phyloP scores from a whole-genome alignment of 306 rosid genomes.

The Sicyos edulis region DNA sequence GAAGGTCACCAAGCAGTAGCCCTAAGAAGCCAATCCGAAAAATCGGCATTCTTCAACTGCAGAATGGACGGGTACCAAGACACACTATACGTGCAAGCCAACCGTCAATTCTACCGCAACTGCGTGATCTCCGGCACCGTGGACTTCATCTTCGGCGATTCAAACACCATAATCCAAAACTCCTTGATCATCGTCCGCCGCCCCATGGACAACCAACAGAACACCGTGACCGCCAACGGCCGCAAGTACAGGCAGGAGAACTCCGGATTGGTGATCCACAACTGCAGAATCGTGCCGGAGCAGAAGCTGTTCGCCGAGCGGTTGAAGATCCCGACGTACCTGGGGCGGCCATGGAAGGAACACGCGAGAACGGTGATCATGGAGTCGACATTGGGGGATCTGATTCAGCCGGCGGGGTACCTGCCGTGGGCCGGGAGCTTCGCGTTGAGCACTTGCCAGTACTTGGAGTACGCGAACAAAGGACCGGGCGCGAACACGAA shows the following conservation, averaged over 20 bases:
- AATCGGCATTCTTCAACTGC: conserved; percentile 47
- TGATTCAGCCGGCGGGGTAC: conserved; percentile 27
- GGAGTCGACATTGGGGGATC: conserved; percentile 48
- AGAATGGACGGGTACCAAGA: conserved; percentile 61
- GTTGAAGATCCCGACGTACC: conserved; percentile 31
- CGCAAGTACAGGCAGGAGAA: conserved; percentile 1
- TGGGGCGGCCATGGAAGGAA: conserved; percentile 66
- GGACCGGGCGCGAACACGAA: conserved; percentile 41
- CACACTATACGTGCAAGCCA: conserved; percentile 51
- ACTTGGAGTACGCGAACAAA: conserved; percentile 53
- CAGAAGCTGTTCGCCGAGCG: conserved; percentile 24
- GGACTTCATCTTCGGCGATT: conserved; percentile 67
- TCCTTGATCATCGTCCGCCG: conserved; percentile 40
- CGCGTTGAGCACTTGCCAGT: conserved; percentile 36
- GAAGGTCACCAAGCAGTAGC: conserved; percentile 75
- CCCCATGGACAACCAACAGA: conserved; percentile 35
- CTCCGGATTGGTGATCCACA: conserved; percentile 49
- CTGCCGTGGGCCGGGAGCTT: conserved; percentile 37
- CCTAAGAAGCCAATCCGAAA: conserved; percentile 48
- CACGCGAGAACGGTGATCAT: conserved; percentile 42
- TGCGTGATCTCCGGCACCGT: conserved; percentile 70
- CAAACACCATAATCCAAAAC: conserved; percentile 46
- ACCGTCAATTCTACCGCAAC: conserved; percentile 67
- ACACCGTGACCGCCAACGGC: conserved; percentile 53
- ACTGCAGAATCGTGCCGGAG: conserved; percentile 48